Conservation (phyloP, 345 rosid genomes). For the Rhodomyrtus tomentosa region DNA sequence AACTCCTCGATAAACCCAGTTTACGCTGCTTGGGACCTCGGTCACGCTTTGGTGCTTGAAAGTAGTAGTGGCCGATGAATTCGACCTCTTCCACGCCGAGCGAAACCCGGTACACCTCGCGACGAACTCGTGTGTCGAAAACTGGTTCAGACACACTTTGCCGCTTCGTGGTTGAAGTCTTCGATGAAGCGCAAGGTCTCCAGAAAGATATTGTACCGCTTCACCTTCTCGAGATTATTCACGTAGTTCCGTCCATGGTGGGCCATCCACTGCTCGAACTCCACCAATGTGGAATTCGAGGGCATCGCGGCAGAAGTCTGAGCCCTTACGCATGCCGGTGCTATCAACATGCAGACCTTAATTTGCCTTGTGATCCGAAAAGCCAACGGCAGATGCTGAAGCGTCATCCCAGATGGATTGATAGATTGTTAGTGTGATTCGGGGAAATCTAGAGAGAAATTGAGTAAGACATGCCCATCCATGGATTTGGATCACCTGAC, state of each 20-base stretch:
- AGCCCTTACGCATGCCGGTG: background rate
- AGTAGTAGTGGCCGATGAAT: too few relatives aligned
- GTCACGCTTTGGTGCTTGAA: too few relatives aligned
- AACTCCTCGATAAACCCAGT: conserved; percentile 14
- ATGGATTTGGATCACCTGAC: too few relatives aligned
- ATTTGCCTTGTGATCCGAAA: background rate
- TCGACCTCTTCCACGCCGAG: too few relatives aligned
- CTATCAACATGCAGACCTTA: background rate
- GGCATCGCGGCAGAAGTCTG: background rate
- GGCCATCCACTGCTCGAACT: background rate
- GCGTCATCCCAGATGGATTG: background rate
- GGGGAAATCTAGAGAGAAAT: background rate
- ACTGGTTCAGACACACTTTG: too few relatives aligned
- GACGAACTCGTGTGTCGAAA: too few relatives aligned
- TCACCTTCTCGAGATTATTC: conserved; percentile 5
- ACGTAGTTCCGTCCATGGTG: background rate
- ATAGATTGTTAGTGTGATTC: background rate
- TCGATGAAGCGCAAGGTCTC: too few relatives aligned
- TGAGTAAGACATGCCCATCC: background rate
- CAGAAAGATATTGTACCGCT: too few relatives aligned
- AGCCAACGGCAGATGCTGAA: background rate
- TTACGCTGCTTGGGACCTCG: too few relatives aligned
- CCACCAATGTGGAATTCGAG: background rate
- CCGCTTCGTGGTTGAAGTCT: too few relatives aligned
- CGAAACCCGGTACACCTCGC: too few relatives aligned